phyloP scores from a whole-genome alignment of 2,329 filamentous ascomycete species.

The Monosporascus cannonballus region DNA sequence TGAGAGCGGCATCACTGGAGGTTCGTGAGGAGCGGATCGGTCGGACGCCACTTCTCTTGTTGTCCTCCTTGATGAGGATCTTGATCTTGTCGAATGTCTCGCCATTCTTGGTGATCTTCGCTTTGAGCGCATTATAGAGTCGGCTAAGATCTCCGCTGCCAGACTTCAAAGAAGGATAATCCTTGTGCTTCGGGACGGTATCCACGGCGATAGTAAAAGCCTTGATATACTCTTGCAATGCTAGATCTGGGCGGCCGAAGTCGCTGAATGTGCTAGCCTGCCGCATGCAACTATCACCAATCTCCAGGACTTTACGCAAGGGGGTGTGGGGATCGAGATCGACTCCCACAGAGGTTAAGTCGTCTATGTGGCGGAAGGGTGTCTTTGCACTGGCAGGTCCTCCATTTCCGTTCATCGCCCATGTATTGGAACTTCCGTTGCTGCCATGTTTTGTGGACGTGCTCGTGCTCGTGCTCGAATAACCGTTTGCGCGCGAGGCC shows the following conservation, averaged over 20 bases:
- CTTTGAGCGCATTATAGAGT: conserved; percentile 44
- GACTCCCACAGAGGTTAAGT: conserved; percentile 39
- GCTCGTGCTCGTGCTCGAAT: conserved; percentile 4
- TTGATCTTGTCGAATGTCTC: conserved; percentile 52
- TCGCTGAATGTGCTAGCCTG: conserved; percentile 57
- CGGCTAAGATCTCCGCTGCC: conserved; percentile 44
- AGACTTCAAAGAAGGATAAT: conserved; percentile 59
- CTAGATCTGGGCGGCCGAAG: conserved; percentile 63
- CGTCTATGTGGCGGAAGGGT: conserved; percentile 47
- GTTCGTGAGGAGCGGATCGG: conserved; percentile 26
- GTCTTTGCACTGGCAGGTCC: conserved; percentile 19
- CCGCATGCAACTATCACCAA: conserved; percentile 46
- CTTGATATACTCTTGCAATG: conserved; percentile 78
- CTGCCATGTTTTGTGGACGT: neutral
- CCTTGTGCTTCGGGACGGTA: conserved; percentile 67
- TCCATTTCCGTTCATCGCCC: conserved; percentile 22
- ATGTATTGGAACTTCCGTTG: neutral
- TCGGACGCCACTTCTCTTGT: conserved; percentile 53
- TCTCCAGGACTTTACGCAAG: conserved; percentile 46
- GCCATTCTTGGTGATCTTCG: conserved; percentile 42
- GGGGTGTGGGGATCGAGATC: conserved; percentile 44
- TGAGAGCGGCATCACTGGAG: conserved; percentile 4
- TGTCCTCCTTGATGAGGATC: conserved; percentile 55
- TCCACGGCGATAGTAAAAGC: conserved; percentile 75
- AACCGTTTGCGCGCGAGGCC: conserved; percentile 10